Base-by-base conservation (phyloP, 225 moss, liverwort and hornwort species). In the Marchantia paleacea region DNA sequence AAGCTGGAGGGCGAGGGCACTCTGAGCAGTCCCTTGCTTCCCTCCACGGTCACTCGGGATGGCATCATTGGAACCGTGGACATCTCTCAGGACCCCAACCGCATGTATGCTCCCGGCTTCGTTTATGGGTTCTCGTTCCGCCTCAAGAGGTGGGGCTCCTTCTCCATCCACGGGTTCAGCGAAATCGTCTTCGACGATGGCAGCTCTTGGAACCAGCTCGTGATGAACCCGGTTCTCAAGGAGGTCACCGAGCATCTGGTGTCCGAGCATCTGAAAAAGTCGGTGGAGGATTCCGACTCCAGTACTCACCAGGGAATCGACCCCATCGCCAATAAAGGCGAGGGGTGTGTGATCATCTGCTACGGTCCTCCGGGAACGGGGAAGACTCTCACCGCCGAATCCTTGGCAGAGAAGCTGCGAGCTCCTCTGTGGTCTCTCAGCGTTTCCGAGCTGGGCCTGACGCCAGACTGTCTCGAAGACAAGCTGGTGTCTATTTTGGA, bases 341-440 rank as follows among this genome's bases (percentile, higher is more conserved):
- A 82, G 7, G 91, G 92, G 4, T 90, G 89, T 60, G 77, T 87
- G 15, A 67, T 90, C 12, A 72, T 91, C 64, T 78, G 90, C 55
- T 78, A 91, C 29, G 92, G 91, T 20, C 75, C 87, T 52, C 84
- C 91, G 0, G 89, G 92, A 15, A 88, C 91, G 0, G 91, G 91
- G 0, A 90, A 92, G 70, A 90, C 90, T 5, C 78, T 92, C 20
- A 90, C 92, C 0, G 90, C 90, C 7, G 92, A 92, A 48, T 85
- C 90, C 0, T 28, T 92, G 15, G 89, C 89, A n/a, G 92, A 92
- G 63, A 89, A 72, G 53, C 0, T 86, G 0, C 55, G 80, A n/a
- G 84, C 89, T 14, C 92, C 86, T 0, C 52, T 90, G 0, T 89
- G 90, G 92, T 83, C 87, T 7, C 30, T 90, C 11, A 85, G 82